Evolutionary conservation across 2,329 filamentous ascomycete species (phyloP), one percentile per base, ranked within the genome.

Genomic region (Alternaria atra): DNA sequence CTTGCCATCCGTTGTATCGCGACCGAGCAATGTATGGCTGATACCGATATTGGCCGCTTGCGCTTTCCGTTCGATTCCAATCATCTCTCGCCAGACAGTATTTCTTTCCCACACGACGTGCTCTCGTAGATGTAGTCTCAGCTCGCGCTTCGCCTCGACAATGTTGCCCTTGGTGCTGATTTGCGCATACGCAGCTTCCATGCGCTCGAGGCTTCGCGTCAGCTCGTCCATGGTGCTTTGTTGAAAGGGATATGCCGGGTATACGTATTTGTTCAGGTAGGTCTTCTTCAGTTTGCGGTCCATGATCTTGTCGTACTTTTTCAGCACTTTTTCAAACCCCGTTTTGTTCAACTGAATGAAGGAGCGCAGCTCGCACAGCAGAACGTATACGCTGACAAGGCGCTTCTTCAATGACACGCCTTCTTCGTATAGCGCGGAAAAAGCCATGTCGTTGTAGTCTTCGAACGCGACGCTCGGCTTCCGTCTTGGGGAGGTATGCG

Each of bases 51-150:
- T 95, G 8, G 94, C 94, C 8, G 95, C 96, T 80, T 98, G 94
- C 1, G 93, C 93, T 75, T 97, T 94, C 23, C 95, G 87, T 82
- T 99, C 96, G 69, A 99, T 94, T 54, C 94, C 95, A 76, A 99
- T 99, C 88, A 99, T 95, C 72, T 99, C 95, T 80, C 96, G 86
- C 95, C 95, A 99, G 17, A 99, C 95, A 0, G 95, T 99, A 76
- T 99, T 99, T 58, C 95, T 88, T 79, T 99, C 96, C 96, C 95
- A 99, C 0, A 98, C 94, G 20, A 99, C 94, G 78, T 99, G 95
- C 80, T 99, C 96, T 58, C 95, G 86, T 27, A 99, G 85, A 74
- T 99, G 94, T 30, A 97, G 87, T 55, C 95, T 88, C 58, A 99
- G 84, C 75, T 98, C 95, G 68, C 92, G 90, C 72, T 89, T 92